These are phyloP conservation scores for Tolypocladium paradoxum DNA, from an alignment of 2,329 filamentous ascomycete species.

Conservation along the genomic window DNA sequence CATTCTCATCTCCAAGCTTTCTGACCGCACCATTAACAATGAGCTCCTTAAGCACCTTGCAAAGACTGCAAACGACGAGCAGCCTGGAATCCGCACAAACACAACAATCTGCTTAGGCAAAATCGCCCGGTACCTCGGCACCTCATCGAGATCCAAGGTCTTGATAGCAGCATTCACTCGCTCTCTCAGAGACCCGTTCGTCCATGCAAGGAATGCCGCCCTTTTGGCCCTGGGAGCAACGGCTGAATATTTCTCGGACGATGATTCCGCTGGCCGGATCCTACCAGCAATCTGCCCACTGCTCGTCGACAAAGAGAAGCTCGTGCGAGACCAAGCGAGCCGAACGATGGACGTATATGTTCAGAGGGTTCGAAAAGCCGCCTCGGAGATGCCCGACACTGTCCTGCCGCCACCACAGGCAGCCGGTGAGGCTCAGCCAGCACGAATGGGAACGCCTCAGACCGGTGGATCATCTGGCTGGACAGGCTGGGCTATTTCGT, in stretches of 20 bases:
- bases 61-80: conserved; percentile 94
- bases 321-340: conserved; percentile 81
- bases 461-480: conserved; percentile 47
- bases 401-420: conserved; percentile 54
- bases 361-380: conserved; percentile 69
- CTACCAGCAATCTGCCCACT: conserved; percentile 75
- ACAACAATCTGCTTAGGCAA: conserved; percentile 96
- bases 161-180: conserved; percentile 86
- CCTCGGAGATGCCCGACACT: conserved; percentile 68
- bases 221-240: conserved; percentile 81
- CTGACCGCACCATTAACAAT: conserved; percentile 86
- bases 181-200: conserved; percentile 83
- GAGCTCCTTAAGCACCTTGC: conserved; percentile 84
- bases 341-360: conserved; percentile 85
- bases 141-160: conserved; percentile 73
- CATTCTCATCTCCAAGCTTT: conserved; percentile 76
- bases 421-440: conserved; percentile 39
- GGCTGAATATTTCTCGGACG: conserved; percentile 74
- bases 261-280: conserved; percentile 77
- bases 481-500: conserved; percentile 97
- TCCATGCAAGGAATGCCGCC: conserved; percentile 84
- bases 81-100: conserved; percentile 93
- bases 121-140: conserved; percentile 80
- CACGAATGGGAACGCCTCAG: conserved; percentile 73
- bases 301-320: conserved; percentile 89